Percentiles rank a stretch among this genome's conserved stretches.
phyloP scores from a whole-genome alignment of 225 moss, liverwort and hornwort genomes.

The Anthoceros angustus region DNA sequence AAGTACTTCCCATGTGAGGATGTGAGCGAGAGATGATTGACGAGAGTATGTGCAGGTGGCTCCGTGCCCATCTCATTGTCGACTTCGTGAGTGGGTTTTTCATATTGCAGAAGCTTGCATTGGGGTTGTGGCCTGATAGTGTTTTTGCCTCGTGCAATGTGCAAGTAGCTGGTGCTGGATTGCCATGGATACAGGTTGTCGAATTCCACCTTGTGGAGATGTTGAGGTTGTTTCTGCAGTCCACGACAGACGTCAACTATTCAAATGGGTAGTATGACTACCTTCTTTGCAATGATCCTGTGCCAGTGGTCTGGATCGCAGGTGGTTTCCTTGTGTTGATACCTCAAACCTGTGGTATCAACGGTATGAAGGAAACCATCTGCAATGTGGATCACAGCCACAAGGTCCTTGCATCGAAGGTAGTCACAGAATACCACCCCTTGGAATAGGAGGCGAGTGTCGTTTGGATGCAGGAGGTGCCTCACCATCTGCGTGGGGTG shows the following conservation, averaged over 20 bases:
- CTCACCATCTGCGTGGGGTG: too few species aligned
- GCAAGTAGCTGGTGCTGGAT: not conserved
- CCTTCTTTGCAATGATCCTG: not conserved
- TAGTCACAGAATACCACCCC: not conserved
- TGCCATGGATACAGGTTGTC: not conserved
- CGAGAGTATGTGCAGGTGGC: too few species aligned
- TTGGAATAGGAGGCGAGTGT: too few species aligned
- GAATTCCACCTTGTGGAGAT: not conserved
- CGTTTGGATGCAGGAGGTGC: too few species aligned
- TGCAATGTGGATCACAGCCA: not conserved
- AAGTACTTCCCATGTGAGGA: not conserved
- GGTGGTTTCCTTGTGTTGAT: not conserved
- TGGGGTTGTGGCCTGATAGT: too few species aligned
- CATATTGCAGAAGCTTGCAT: too few species aligned
- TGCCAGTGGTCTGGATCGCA: not conserved
- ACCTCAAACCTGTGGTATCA: not conserved
- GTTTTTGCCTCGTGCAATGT: too few species aligned
- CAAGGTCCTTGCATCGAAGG: not conserved
- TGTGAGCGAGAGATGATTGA: not conserved
- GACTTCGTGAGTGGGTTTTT: too few species aligned
- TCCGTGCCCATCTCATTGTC: too few species aligned
- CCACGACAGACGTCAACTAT: not conserved
- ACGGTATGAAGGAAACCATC: not conserved
- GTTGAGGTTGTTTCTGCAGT: not conserved
- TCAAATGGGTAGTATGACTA: not conserved